Evolutionary conservation across 257 asterid genomes (phyloP), one percentile per base, ranked within the genome.

Genomic region (Haberlea rhodopensis): DNA sequence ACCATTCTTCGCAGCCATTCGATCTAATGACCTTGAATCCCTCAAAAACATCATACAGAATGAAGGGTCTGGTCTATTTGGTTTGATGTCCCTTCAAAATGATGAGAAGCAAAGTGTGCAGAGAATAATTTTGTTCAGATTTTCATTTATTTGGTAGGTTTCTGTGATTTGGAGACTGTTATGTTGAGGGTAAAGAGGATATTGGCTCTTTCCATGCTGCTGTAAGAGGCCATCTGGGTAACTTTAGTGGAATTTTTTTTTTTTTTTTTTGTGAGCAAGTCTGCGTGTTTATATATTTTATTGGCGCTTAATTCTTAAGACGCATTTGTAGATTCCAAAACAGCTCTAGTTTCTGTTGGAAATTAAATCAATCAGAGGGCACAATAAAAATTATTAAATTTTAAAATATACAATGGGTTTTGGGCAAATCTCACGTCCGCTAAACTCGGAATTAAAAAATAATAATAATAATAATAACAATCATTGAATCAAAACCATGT

Each of bases 151-250:
- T 82, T 92, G 86, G 78, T 92, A 1, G 29, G 71, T 22, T 86
- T 89, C 66, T 89, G 91, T 77, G 96, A 89, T 73, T 72, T 84
- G 75, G 72, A 81, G 70, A 72, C 69, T 51, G 90, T 76, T 31
- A 58, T 63, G 84, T 76, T 87, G 11, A 87, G 84, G 81, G 84
- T 2, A 92, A 83, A 73, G 84, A 90, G 34, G 99, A 89, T 78
- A 78, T 85, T 81, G 58, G 86, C 71, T 86, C 87, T 58, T 82
- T 92, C 57, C 95, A 90, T 65, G 96, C 97, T 26, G 94, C 99
- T 25, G 73, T 89, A 1, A 83, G 66, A 75, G 99, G 99, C 9
- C 87, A 89, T 76, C 72, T 84, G 19, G 95, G 99, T 92, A 81
- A n/a, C n/a, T n/a, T 56, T 18, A 8, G 27, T 67, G 32, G 43